Evolutionary conservation across 208 protist genomes (phyloP).

Genomic region (Angomonas deanei): DNA sequence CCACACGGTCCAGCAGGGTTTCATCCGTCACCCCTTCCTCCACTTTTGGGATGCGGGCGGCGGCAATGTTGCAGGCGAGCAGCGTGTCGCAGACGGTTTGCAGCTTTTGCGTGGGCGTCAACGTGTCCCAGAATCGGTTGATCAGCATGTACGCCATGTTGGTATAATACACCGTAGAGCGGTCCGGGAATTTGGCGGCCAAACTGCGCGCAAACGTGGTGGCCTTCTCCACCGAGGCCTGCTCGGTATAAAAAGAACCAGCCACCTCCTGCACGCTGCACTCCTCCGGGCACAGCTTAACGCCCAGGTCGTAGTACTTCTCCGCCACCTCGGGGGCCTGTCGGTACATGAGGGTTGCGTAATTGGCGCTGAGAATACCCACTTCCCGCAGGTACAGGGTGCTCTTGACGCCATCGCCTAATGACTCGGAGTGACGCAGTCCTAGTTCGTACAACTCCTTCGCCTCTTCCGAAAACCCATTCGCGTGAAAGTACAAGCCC

Average conservation of each 20-base stretch:
- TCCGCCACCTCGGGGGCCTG: background rate
- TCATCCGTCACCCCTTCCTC: background rate
- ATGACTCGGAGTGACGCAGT: background rate
- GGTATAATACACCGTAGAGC: background rate
- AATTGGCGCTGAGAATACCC: background rate
- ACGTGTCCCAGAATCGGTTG: background rate
- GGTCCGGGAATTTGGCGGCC: background rate
- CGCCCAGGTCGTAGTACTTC: background rate
- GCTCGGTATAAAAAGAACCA: background rate
- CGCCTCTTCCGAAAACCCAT: background rate
- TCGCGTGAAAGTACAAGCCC: background rate
- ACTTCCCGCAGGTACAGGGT: background rate
- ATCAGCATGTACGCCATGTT: background rate
- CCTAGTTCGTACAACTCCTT: background rate
- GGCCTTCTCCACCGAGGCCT: background rate
- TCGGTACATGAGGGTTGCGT: background rate
- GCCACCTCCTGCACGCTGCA: background rate
- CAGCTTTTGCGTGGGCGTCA: background rate
- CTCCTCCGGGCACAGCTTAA: background rate
- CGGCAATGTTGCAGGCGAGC: background rate
- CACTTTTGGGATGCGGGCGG: background rate
- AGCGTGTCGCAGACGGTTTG: background rate
- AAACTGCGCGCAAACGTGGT: background rate
- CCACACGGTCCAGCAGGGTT: background rate
- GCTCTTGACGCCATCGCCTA: background rate